These are phyloP conservation scores for Neopestalotiopsis clavispora DNA, from an alignment of 2,329 filamentous ascomycete species.

Conservation along the genomic window DNA sequence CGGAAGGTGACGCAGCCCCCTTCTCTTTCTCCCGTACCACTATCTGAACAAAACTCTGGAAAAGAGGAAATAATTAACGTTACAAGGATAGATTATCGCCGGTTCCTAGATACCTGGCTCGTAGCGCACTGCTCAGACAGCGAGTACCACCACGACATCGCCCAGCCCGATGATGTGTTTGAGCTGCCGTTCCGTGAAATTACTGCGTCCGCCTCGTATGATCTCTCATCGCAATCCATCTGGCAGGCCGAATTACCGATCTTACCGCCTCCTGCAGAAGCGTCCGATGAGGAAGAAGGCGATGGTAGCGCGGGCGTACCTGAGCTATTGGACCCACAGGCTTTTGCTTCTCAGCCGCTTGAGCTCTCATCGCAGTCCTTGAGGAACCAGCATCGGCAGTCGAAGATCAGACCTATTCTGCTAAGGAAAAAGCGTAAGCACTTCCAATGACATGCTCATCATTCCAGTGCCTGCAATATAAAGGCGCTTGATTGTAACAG, in stretches of 20 bases:
- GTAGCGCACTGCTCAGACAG: constrained; percentile 51
- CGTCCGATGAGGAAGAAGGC: not conserved
- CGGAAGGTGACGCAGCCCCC: constrained; percentile 43
- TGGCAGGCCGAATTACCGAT: constrained; percentile 18
- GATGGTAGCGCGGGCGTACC: no score
- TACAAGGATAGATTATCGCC: constrained; percentile 43
- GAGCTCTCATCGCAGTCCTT: no score
- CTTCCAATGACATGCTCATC: no score
- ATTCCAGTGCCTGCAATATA: no score
- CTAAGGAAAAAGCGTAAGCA: no score
- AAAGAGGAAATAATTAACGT: no score
- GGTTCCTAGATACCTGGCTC: constrained; percentile 53
- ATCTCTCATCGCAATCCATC: constrained; percentile 21
- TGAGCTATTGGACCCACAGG: no score
- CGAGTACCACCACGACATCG: constrained; percentile 47
- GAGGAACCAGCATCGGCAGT: no score
- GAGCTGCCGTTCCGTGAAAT: constrained; percentile 54
- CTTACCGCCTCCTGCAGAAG: constrained; percentile 19
- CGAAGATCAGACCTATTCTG: no score
- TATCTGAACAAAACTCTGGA: no score
- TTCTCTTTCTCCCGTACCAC: not conserved
- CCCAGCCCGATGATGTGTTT: constrained; percentile 50
- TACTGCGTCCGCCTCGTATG: constrained; percentile 32
- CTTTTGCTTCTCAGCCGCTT: no score
- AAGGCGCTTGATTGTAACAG: no score